Percentiles rank a stretch among this genome's conserved stretches.
Evolutionary conservation across 2,329 filamentous ascomycete species (phyloP).

Genomic region (Aspergillus eucalypticola): DNA sequence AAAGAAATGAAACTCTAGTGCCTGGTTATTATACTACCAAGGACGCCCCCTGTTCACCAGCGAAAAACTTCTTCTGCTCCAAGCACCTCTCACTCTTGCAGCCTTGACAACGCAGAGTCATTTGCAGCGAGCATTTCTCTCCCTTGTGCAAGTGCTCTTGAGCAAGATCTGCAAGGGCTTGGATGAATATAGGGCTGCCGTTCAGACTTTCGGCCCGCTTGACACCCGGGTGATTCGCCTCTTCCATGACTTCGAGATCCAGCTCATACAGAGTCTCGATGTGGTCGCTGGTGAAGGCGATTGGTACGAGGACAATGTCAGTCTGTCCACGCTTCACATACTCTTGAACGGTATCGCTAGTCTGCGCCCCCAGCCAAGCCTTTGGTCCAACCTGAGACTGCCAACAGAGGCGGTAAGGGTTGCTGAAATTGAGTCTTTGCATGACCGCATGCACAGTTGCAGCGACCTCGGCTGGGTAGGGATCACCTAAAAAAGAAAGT

Average conservation of each 20-base stretch:
- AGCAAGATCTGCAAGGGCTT: slow-evolving; percentile 84
- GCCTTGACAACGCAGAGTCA: slow-evolving; percentile 87
- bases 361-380: slow-evolving; percentile 94
- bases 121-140: slow-evolving; percentile 73
- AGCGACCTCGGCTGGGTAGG: slow-evolving; percentile 92
- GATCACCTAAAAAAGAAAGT: slow-evolving; percentile 65
- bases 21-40: slow-evolving; percentile 33
- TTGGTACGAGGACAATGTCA: slow-evolving; percentile 86
- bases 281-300: slow-evolving; percentile 98
- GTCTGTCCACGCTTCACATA: slow-evolving; percentile 90
- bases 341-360: slow-evolving; percentile 79
- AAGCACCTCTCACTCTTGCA: slow-evolving; percentile 87
- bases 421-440: slow-evolving; percentile 80
- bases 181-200: slow-evolving; percentile 85
- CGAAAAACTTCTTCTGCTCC: slow-evolving; percentile 69
- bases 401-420: slow-evolving; percentile 94
- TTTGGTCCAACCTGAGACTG: slow-evolving; percentile 96
- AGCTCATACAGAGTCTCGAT: slow-evolving; percentile 96
- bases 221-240: slow-evolving; percentile 72
- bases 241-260: slow-evolving; percentile 91
- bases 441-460: slow-evolving; percentile 98
- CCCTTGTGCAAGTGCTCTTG: slow-evolving; percentile 74
- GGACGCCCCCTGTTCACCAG: slow-evolving; percentile 39
- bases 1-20: not conserved
- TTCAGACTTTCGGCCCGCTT: slow-evolving; percentile 93